Percentiles rank a stretch among this genome's conserved stretches.
Evolutionary conservation across 106 monocot species (phyloP).

Genomic region (Platanthera zijinensis): DNA sequence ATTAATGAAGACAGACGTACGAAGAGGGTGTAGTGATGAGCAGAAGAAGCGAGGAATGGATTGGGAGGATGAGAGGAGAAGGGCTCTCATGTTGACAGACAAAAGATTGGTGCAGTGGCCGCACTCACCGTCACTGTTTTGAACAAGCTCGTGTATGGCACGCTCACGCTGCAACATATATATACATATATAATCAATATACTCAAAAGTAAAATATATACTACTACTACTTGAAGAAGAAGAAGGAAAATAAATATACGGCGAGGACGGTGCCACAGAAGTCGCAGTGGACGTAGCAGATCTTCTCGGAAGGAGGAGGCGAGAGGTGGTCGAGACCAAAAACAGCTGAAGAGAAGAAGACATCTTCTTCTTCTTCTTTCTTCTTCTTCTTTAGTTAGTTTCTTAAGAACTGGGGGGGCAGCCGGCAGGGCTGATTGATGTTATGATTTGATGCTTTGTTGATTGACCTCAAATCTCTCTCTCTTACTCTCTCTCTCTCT

Average conservation of each 20-base stretch:
- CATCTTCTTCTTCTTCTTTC: too few species aligned
- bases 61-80: constrained; percentile 38
- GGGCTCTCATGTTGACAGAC: constrained; percentile 68
- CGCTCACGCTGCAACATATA: constrained; percentile 48
- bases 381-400: too few species aligned
- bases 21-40: constrained; percentile 17
- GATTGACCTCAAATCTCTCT: constrained; percentile 38
- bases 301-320: constrained; percentile 61
- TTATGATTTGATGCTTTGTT: constrained; percentile 51
- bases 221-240: background rate
- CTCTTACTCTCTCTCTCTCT: constrained; percentile 25
- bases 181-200: background rate
- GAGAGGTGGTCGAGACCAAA: constrained; percentile 78
- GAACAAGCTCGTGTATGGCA: constrained; percentile 68
- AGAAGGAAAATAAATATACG: constrained; percentile 26
- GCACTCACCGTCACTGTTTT: constrained; percentile 82
- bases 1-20: too few species aligned
- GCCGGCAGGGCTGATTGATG: background rate
- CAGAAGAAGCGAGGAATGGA: constrained; percentile 25
- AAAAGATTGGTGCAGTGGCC: constrained; percentile 80
- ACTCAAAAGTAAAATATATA: background rate
- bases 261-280: constrained; percentile 95
- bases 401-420: too few species aligned
- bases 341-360: constrained; percentile 35
- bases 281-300: constrained; percentile 99